A percentile compares a stretch with the other conserved stretches of the same genome.
Evolutionary conservation across 1,139 yeast species (phyloP).

Genomic region (Saccharomyces hybrid): DNA sequence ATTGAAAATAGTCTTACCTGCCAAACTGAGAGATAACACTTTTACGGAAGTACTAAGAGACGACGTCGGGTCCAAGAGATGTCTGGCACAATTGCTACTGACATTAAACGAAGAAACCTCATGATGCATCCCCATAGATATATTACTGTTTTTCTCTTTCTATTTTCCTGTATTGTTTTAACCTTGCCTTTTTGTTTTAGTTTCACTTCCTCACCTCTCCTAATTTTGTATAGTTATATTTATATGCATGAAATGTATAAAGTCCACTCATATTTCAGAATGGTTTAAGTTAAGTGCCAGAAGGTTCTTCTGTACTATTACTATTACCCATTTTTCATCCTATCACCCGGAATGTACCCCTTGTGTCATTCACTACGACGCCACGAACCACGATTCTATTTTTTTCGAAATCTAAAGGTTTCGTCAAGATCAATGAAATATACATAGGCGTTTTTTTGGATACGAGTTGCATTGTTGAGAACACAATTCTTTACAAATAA

Average conservation of each 20-base stretch:
- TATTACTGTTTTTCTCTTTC: background rate
- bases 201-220: background rate
- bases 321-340: background rate
- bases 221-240: background rate
- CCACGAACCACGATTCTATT: background rate
- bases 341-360: background rate
- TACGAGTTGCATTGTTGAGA: background rate
- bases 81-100: conserved; percentile 73
- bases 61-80: conserved; percentile 81
- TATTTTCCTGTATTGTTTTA: background rate
- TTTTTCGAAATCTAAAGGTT: conserved; percentile 1
- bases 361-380: background rate
- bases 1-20: conserved; percentile 70
- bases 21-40: conserved; percentile 72
- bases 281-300: background rate
- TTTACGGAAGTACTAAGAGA: conserved; percentile 73
- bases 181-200: background rate
- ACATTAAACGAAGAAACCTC: conserved; percentile 41
- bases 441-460: background rate
- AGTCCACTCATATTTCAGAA: background rate
- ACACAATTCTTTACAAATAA: background rate
- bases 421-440: background rate
- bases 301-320: background rate
- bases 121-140: conserved; percentile 1
- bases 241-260: background rate